Base-by-base conservation (phyloP, 495 filamentous ascomycete species). In the Aspergillus haitiensis region DNA sequence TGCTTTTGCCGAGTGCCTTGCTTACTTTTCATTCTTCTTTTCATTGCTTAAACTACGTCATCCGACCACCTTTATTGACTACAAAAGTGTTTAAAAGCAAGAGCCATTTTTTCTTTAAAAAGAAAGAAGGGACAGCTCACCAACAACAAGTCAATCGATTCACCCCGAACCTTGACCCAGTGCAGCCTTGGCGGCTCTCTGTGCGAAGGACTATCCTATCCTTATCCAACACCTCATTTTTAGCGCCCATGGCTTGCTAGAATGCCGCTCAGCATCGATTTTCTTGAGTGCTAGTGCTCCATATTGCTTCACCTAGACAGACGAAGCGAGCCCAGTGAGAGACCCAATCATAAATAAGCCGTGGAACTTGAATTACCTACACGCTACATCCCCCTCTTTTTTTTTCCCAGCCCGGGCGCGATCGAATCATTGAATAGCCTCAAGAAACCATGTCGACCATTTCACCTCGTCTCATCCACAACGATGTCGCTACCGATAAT, bases 391-490 rank as follows among this genome's bases (percentile, higher is more conserved):
- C 21, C 21, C 21, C 21, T 27, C 21, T 27, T 27, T 27, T 27
- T 27, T 3, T 3, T 27, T 3, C 21, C 21, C 21, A 3, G 21
- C 21, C 21, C 21, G 3, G 21, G 21, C 21, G 21, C 21, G 21
- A 27, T 27, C 21, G 21, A 27, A 27, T 56, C 47, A 9, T 40
- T 47, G 13, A 12, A 15, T 10, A 18, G 34, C 11, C 46, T 3
- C 58, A 56, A 27, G 21, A n/a, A 32, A 55, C 52, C 27, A 61
- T 68, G 65, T 70, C 68, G 59, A 64, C 63, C 7, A 62, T 71
- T 58, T 69, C 72, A 49, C 68, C 62, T n/a, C 62, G 65, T 11
- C 64, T 70, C 46, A 58, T 69, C 21, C 68, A 69, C 44, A 62
- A 56, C 16, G 52, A 55, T 21, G 59, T 36, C 27, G 54, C 62